phyloP scores from a whole-genome alignment of 1,284 basidiomycete genomes.

The Ganoderma multipileum region DNA sequence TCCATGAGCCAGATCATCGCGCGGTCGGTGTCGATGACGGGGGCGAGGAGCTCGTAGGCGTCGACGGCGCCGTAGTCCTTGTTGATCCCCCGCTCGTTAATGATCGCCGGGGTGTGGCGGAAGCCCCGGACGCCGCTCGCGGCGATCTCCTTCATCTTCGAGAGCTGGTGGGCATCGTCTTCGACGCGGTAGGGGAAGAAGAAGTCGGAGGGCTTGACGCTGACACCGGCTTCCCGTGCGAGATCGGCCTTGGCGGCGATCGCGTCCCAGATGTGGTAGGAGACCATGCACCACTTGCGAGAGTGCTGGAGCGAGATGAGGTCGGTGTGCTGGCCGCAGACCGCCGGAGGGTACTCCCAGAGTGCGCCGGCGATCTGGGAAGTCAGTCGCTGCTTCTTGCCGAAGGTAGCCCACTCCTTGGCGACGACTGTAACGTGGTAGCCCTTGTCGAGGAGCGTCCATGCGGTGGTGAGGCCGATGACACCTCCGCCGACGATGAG shows the following conservation, averaged over 20 bases:
- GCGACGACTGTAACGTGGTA: constrained; percentile 42
- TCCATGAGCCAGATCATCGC: constrained; percentile 43
- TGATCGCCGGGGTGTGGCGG: constrained; percentile 36
- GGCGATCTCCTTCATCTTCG: constrained; percentile 45
- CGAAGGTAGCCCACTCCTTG: constrained; percentile 34
- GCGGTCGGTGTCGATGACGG: constrained; percentile 47
- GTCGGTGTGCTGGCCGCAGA: constrained; percentile 45
- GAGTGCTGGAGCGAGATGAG: constrained; percentile 41
- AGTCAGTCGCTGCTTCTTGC: constrained; percentile 36
- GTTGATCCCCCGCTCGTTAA: constrained; percentile 37
- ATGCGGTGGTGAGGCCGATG: constrained; percentile 41
- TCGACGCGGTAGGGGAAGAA: constrained; percentile 44
- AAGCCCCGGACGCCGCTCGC: constrained; percentile 39
- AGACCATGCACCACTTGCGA: constrained; percentile 43
- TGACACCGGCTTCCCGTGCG: constrained; percentile 32
- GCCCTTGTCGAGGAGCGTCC: constrained; percentile 41
- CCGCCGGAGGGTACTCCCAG: constrained; percentile 46
- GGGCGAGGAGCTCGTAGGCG: constrained; percentile 44
- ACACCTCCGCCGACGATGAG: constrained; percentile 38
- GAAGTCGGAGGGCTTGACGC: constrained; percentile 38
- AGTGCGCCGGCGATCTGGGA: constrained; percentile 43
- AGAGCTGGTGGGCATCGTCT: constrained; percentile 37
- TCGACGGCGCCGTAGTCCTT: constrained; percentile 42
- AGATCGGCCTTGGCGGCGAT: constrained; percentile 29
- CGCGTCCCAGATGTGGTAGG: constrained; percentile 40